Base-by-base conservation (phyloP, 306 rosid species). In the Quercus suber region DNA sequence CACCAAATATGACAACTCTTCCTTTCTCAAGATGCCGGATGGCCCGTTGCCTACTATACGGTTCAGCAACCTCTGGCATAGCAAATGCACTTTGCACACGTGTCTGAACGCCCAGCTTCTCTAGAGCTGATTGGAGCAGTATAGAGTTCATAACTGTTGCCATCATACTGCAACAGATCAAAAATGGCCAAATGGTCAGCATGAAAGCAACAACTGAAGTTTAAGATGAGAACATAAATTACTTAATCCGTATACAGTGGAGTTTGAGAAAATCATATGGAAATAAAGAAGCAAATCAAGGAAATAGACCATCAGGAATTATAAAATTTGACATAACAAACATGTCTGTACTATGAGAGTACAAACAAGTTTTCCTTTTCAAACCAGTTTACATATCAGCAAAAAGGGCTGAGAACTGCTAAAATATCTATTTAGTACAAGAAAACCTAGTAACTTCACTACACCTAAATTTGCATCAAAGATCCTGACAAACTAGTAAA, bases 11-110 rank as follows among this genome's bases (percentile, higher is more conserved):
- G 69, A 89, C 91, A 43, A 89, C 93, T 76, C 93, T 87, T 61
- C 93, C 93, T 80, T 89, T 89, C 89, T 89, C 89, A 35, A 89
- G 91, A 89, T 89, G 93, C 75, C 89, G 85, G 79, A 87, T 89
- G 78, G 93, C 91, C 61, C 91, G 88, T 69, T 83, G 88, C 86
- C 93, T 83, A 68, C 86, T 85, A 81, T 89, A 87, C 23, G 89
- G 89, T 79, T 87, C 93, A 52, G 88, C 89, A 64, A 85, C 79
- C 84, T 85, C 93, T 27, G 83, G 91, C 87, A 87, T 85, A 19
- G 89, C 35, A 58, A 87, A 73, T 57, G 86, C 70, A 75, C 84
- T 85, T 80, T 89, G 91, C 27, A 89, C 89, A 20, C 87, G 89
- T 69, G 89, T 79, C 84, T 87, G 89, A 80, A 89, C 73, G 19